A percentile compares a stretch with the other conserved stretches of the same genome.
Conservation (phyloP, 257 asterid species). For the Solanum commersonii region DNA sequence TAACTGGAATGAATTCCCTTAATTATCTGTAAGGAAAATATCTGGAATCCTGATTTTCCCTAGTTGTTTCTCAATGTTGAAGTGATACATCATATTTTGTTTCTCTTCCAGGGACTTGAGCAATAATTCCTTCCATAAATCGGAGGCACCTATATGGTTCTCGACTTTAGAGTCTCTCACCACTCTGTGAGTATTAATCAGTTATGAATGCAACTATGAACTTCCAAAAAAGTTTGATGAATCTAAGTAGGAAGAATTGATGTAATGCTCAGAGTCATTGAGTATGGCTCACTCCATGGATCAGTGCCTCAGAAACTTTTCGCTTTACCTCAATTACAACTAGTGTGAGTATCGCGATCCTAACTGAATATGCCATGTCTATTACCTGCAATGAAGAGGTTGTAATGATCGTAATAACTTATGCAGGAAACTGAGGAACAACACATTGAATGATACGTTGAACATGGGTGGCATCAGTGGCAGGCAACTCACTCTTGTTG, state of each 20-base stretch:
- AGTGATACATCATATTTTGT: background rate
- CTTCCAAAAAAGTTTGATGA: background rate
- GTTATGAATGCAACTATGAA: background rate
- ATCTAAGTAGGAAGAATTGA: conserved; percentile 9
- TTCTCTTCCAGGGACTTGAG: conserved; percentile 71
- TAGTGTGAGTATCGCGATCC: conserved; percentile 57
- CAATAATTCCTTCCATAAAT: conserved; percentile 64
- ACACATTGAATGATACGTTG: conserved; percentile 59
- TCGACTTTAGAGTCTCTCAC: conserved; percentile 60
- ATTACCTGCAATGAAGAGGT: background rate
- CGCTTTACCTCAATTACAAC: conserved; percentile 72
- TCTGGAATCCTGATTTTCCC: background rate
- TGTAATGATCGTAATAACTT: background rate
- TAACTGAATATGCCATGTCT: background rate
- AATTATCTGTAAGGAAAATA: conserved; percentile 54
- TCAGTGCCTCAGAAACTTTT: conserved; percentile 53
- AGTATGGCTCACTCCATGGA: conserved; percentile 77
- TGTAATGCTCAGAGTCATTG: conserved; percentile 54
- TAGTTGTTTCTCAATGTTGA: background rate
- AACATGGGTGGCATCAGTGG: conserved; percentile 56
- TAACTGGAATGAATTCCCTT: conserved; percentile 70
- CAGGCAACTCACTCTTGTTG: conserved; percentile 65
- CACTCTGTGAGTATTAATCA: conserved; percentile 54
- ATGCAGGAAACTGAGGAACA: conserved; percentile 75
- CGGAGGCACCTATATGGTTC: conserved; percentile 75